phyloP scores from a whole-genome alignment of 441 rosid genomes.

The Erysimum cheiri region DNA sequence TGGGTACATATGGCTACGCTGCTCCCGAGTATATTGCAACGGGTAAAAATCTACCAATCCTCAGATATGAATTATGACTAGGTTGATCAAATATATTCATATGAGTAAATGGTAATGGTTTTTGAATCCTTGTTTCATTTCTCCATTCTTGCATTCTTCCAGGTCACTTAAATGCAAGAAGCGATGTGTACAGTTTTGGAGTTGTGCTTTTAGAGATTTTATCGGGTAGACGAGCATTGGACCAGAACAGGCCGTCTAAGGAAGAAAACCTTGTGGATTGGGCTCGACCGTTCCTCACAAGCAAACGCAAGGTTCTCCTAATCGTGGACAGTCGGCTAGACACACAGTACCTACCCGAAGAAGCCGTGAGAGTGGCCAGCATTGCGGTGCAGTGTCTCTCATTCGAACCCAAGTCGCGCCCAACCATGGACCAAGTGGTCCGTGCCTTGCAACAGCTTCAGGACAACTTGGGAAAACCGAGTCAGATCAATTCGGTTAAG shows the following conservation, averaged over 20 bases:
- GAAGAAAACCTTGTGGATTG: constrained; percentile 86
- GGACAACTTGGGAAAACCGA: constrained; percentile 42
- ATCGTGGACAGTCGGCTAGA: constrained; percentile 69
- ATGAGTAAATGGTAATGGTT: no score
- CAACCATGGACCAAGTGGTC: constrained; percentile 67
- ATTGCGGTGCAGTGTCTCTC: constrained; percentile 78
- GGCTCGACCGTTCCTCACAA: constrained; percentile 77
- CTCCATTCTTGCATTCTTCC: constrained; percentile 7
- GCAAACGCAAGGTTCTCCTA: constrained; percentile 68
- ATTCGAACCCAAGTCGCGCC: constrained; percentile 65
- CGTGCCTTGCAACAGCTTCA: constrained; percentile 61
- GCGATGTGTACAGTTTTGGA: constrained; percentile 90
- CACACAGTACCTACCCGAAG: constrained; percentile 64
- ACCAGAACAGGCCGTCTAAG: constrained; percentile 67
- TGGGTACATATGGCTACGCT: constrained; percentile 96
- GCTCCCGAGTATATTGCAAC: constrained; percentile 95
- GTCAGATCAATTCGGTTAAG: constrained; percentile 23
- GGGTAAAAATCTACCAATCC: constrained; percentile 50
- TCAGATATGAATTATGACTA: neutral
- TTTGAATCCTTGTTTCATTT: constrained; percentile 9
- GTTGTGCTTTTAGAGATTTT: constrained; percentile 80
- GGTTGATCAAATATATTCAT: neutral
- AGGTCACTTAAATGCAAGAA: constrained; percentile 81
- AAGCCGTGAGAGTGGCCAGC: constrained; percentile 57
- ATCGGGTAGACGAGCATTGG: constrained; percentile 74